Evolutionary conservation across 2,329 filamentous ascomycete species (phyloP).

Genomic region (Westerdykella sp.): DNA sequence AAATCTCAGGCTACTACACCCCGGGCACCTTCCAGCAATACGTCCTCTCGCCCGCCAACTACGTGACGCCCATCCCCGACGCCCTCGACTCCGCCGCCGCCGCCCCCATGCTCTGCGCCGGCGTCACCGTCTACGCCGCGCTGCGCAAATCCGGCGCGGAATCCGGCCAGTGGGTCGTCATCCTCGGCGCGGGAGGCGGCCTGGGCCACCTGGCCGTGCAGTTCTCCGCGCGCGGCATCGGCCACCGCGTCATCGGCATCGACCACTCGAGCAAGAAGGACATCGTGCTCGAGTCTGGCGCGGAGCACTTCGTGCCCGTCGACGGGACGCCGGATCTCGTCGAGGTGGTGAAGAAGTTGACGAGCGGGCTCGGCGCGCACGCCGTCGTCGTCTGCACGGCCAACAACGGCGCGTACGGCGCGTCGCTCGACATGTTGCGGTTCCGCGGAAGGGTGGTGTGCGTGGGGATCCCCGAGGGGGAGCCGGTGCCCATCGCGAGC

Average conservation of each 20-base stretch:
- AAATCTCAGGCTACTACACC: constrained; percentile 59
- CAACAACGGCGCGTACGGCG: constrained; percentile 43
- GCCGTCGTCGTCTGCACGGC: constrained; percentile 53
- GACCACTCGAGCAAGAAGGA: constrained; percentile 61
- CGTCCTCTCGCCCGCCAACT: constrained; percentile 56
- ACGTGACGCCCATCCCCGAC: constrained; percentile 65
- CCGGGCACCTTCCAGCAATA: constrained; percentile 72
- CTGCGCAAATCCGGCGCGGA: constrained; percentile 55
- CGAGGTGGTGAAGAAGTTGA: constrained; percentile 51
- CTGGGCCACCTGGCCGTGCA: constrained; percentile 61
- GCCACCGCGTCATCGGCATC: constrained; percentile 58
- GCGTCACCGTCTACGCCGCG: constrained; percentile 61
- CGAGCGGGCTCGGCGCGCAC: constrained; percentile 54
- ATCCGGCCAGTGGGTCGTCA: constrained; percentile 55
- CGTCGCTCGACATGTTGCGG: constrained; percentile 37
- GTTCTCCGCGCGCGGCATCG: constrained; percentile 55
- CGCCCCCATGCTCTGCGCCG: constrained; percentile 58
- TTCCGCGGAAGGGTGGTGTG: constrained; percentile 43
- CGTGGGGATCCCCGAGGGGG: constrained; percentile 45
- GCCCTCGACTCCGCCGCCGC: constrained; percentile 53
- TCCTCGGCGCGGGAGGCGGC: constrained; percentile 53
- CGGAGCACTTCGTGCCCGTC: constrained; percentile 61
- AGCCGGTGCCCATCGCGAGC: constrained; percentile 40
- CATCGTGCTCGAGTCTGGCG: constrained; percentile 54
- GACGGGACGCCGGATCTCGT: constrained; percentile 48